Conservation (phyloP, 2,329 filamentous ascomycete genomes). For the Fusarium nelsonii region DNA sequence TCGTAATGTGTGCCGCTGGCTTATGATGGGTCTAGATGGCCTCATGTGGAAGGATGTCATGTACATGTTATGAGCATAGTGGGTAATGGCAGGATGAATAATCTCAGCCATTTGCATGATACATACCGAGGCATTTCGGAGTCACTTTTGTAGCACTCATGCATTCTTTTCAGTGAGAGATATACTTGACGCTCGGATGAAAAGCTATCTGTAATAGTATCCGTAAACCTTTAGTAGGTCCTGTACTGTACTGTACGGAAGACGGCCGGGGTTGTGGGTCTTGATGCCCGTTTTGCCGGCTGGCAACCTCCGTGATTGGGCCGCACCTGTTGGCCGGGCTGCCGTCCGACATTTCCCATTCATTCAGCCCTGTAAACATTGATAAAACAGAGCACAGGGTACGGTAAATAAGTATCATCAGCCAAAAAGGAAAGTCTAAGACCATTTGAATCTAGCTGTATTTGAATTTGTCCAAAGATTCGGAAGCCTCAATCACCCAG, state of each 20-base stretch:
- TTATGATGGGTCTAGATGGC: constrained; percentile 20
- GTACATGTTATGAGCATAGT: not conserved
- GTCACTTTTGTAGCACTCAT: too few relatives aligned
- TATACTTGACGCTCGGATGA: not conserved
- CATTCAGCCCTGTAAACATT: constrained; percentile 33
- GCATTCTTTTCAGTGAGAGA: not conserved
- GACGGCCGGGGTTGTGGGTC: constrained; percentile 34
- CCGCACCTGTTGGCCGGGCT: constrained; percentile 23
- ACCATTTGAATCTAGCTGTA: not conserved
- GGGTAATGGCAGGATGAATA: not conserved
- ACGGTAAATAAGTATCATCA: too few relatives aligned
- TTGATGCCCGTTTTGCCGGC: constrained; percentile 26
- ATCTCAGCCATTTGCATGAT: not conserved
- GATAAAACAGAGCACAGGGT: not conserved
- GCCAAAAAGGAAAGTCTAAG: not conserved
- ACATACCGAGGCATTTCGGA: too few relatives aligned
- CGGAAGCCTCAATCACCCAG: not conserved
- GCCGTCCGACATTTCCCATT: constrained; percentile 20
- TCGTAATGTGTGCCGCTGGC: not conserved
- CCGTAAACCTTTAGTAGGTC: not conserved
- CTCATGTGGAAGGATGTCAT: constrained; percentile 9
- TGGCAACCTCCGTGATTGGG: constrained; percentile 46
- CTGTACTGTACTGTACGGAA: constrained; percentile 33
- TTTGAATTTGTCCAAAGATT: constrained; percentile 6
- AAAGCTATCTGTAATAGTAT: not conserved